Evolutionary conservation across 1,284 basidiomycete genomes (phyloP), one percentile per base, ranked within the genome.

Genomic region (Ceraceosorus guamensis): DNA sequence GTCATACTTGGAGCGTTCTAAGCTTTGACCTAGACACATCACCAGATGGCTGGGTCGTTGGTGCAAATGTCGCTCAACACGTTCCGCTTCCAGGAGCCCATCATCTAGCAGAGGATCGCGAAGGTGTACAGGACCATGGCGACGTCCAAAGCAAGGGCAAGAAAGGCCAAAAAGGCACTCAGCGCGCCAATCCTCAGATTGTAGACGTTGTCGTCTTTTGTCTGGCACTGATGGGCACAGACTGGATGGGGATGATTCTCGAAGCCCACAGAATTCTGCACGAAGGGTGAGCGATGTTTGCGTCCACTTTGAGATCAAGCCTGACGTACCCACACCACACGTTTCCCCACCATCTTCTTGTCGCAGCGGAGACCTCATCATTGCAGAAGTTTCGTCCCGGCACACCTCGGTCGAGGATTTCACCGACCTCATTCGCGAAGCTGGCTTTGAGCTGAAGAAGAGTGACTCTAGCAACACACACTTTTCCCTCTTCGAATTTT

Each of bases 181-280:
- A 30, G 14, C 10, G 7, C 6, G 14, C 18, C 7, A 31, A 45
- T 1, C 58, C 61, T 0, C 67, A 88, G 62, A 77, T 95, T 5
- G 89, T 89, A 3, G 93, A 99, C 72, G 86, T 89, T 5, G 91
- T 85, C 1, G 86, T 98, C 32, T 98, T 91, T 75, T 90, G 91
- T 45, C 80, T 99, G 59, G 93, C 90, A 70, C 80, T 99, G 60
- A 99, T 99, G 95, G 89, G 90, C 39, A 89, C 86, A 8, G 96
- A 99, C 76, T 99, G 95, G 95, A 83, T 90, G 13, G 83, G 82
- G 30, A 91, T 90, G 75, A 82, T 97, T 39, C 81, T 87, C 34
- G 93, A 99, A 77, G 88, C 88, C 3, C 88, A 88, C 82, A 81
- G 95, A 57, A 83, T 98, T 34, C 79, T 98, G 44, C 86, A 85